A percentile compares a stretch with the other conserved stretches of the same genome.
phyloP scores from a whole-genome alignment of 768 basidiomycete genomes.

The Amanita thiersii region DNA sequence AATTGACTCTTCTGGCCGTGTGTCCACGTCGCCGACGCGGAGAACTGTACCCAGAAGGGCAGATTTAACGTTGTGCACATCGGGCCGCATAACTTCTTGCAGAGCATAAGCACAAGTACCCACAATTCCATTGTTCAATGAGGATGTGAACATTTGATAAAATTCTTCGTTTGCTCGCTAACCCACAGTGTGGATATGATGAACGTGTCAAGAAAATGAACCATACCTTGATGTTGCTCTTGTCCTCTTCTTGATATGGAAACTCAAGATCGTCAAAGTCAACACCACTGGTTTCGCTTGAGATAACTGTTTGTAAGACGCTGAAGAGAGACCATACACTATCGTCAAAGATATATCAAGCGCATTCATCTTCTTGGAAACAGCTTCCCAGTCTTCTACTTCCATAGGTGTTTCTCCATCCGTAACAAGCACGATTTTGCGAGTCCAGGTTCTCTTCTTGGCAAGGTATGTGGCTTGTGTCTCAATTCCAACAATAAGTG shows the following conservation, averaged over 20 bases:
- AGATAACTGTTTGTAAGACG: not conserved
- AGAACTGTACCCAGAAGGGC: slow-evolving; percentile 54
- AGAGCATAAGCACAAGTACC: slow-evolving; percentile 65
- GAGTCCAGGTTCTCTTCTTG: slow-evolving; percentile 76
- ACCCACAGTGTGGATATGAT: slow-evolving; percentile 4
- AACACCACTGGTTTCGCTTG: slow-evolving; percentile 57
- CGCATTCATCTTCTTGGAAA: slow-evolving; percentile 54
- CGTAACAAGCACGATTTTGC: slow-evolving; percentile 77
- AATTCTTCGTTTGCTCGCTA: slow-evolving; percentile 75
- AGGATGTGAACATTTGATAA: slow-evolving; percentile 37
- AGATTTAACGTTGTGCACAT: slow-evolving; percentile 64
- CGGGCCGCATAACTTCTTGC: slow-evolving; percentile 49
- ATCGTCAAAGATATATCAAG: slow-evolving; percentile 54
- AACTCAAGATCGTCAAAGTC: slow-evolving; percentile 77
- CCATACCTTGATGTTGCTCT: slow-evolving; percentile 65
- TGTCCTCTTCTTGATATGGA: slow-evolving; percentile 56
- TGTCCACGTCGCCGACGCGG: slow-evolving; percentile 70
- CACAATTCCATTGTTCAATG: slow-evolving; percentile 41
- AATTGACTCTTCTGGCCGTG: slow-evolving; percentile 60
- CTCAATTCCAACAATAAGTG: slow-evolving; percentile 79
- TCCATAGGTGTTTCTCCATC: slow-evolving; percentile 76
- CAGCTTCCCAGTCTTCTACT: slow-evolving; percentile 68
- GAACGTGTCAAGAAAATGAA: not conserved
- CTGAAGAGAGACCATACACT: slow-evolving; percentile 40
- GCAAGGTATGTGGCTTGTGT: slow-evolving; percentile 62